Evolutionary conservation across 345 rosid species (phyloP).

Genomic region (Pistacia vera): DNA sequence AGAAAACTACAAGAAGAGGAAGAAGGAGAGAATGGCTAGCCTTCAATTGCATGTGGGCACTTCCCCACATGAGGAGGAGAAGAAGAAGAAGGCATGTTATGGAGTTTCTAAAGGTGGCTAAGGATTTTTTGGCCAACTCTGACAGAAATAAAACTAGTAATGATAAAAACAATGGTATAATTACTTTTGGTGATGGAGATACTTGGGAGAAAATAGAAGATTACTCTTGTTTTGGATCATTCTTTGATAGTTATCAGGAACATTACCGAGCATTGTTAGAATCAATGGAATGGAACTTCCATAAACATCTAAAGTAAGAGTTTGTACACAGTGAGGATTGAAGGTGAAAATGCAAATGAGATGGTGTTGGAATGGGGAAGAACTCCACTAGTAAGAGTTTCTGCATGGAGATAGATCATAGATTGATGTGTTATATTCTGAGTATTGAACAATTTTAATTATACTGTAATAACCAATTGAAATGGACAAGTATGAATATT

Average conservation of each 20-base stretch:
- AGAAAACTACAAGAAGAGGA: constrained; percentile 6
- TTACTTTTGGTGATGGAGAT: constrained; percentile 33
- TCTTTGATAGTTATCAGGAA: constrained; percentile 23
- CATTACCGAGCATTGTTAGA: constrained; percentile 31
- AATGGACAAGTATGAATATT: too few relatives aligned
- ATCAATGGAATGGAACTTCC: constrained; percentile 29
- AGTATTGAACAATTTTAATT: too few relatives aligned
- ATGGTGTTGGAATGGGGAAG: constrained; percentile 33
- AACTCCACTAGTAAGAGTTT: constrained; percentile 24
- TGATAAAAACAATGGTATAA: constrained; percentile 12
- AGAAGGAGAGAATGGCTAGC: constrained; percentile 23
- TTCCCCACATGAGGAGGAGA: constrained; percentile 33
- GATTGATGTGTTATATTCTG: too few relatives aligned
- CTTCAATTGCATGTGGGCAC: constrained; percentile 30
- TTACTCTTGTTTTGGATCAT: constrained; percentile 20
- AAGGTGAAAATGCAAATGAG: constrained; percentile 27
- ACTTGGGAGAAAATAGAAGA: constrained; percentile 1
- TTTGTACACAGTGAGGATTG: constrained; percentile 26
- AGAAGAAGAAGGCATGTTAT: constrained; percentile 21
- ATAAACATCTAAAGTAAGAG: constrained; percentile 22
- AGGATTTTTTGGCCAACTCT: constrained; percentile 9
- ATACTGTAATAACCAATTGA: too few relatives aligned
- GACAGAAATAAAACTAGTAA: neutral
- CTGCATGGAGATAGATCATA: constrained; percentile 21
- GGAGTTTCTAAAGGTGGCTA: constrained; percentile 24